Base-by-base conservation (phyloP, 441 rosid species). In the Erodium trifolium region DNA sequence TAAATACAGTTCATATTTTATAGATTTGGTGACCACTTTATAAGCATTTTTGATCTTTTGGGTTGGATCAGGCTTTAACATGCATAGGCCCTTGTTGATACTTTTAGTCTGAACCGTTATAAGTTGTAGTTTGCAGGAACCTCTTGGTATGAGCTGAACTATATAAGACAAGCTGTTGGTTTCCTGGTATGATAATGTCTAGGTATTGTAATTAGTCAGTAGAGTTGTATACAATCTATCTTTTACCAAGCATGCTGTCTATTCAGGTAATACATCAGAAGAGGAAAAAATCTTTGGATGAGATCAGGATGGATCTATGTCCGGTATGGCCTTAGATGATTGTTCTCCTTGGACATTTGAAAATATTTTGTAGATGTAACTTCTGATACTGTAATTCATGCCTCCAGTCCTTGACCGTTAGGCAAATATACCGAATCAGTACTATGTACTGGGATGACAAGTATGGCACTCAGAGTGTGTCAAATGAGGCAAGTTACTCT, bases 381-480 rank as follows among this genome's bases (percentile, higher is more conserved):
- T 39, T 51, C 14, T 71, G 14, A 11, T 73, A 3, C 67, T 41
- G 43, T 23, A 23, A 23, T 23, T 23, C 71, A 64, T 67, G 39
- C 68, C 65, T 73, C 68, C 84, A 94, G 99, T 93, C 82, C 27
- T 78, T 94, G 87, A 94, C 98, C 0, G 87, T 94, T 65, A 79
- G 99, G 75, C 99, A 94, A 85, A 94, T 94, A 71, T 94, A 94
- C 78, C 89, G 99, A 62, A 92, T 94, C 78, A 86, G 97, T 83
- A 92, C 99, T 5, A 94, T 94, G 99, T 94, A 92, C 81, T 94
- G 96, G 90, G 99, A 94, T 73, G 99, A 94, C 72, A 94, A 92
- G 81, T 94, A 90, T 71, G 97, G 98, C 77, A 94, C 99, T 12
- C 97, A 90, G 78, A 94, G 98, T 55, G 98, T 94, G 73, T 94